Conservation (phyloP, 1,284 basidiomycete genomes). For the Jaminaea rosea region DNA sequence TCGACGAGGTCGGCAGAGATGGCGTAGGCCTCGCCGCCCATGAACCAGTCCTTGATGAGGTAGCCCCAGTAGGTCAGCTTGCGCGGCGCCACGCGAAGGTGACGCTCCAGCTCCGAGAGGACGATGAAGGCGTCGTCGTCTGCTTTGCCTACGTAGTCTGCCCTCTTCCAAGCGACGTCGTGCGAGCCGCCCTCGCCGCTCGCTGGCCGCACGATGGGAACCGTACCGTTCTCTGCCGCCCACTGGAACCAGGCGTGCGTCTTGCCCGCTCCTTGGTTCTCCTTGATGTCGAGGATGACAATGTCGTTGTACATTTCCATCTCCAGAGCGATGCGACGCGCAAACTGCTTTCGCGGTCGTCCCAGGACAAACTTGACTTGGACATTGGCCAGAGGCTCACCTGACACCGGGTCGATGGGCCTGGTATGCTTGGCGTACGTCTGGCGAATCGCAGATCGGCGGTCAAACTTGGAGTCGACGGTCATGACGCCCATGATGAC, state of each 20-base stretch:
- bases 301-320: conserved; percentile 89
- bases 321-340: conserved; percentile 71
- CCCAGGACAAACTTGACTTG: conserved; percentile 86
- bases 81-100: conserved; percentile 38
- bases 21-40: conserved; percentile 92
- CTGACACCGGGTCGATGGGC: conserved; percentile 40
- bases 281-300: conserved; percentile 68
- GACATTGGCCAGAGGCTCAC: conserved; percentile 56
- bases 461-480: conserved; percentile 65
- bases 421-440: conserved; percentile 71
- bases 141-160: conserved; percentile 45
- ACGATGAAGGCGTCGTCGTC: conserved; percentile 45
- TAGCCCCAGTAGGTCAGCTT: conserved; percentile 51
- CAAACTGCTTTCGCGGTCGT: conserved; percentile 69
- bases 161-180: conserved; percentile 42
- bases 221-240: conserved; percentile 83
- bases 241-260: conserved; percentile 71
- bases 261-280: conserved; percentile 90
- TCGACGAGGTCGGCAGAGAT: conserved; percentile 82
- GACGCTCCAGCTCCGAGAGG: conserved; percentile 42
- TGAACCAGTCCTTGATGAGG: conserved; percentile 84
- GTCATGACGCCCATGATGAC: conserved; percentile 86
- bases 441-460: conserved; percentile 77
- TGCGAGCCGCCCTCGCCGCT: conserved; percentile 12
- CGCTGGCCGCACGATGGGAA: conserved; percentile 54